phyloP scores from a whole-genome alignment of 805 yeast species.

The Priceomyces haplophilus region DNA sequence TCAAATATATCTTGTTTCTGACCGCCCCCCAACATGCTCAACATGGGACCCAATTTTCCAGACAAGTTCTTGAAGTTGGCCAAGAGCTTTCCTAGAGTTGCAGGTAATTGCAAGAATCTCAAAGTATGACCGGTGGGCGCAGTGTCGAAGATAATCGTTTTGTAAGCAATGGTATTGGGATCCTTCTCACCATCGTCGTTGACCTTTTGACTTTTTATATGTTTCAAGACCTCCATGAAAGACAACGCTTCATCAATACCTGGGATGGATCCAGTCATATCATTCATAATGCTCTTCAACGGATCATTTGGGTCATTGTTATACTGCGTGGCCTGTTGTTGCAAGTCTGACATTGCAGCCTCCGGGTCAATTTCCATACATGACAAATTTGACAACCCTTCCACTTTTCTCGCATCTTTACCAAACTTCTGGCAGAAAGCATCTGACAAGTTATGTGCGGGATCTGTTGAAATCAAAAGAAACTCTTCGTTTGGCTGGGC shows the following conservation, averaged over 20 bases:
- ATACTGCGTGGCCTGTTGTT: conserved; percentile 54
- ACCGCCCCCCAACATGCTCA: conserved; percentile 69
- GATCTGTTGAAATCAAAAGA: conserved; percentile 91
- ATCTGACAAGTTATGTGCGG: conserved; percentile 96
- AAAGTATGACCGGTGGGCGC: conserved; percentile 99
- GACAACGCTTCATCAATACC: conserved; percentile 98
- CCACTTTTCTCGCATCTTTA: conserved; percentile 91
- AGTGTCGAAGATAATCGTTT: conserved; percentile 95
- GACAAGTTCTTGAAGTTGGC: conserved; percentile 85
- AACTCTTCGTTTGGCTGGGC: conserved; percentile 77
- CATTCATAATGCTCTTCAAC: conserved; percentile 75
- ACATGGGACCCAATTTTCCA: conserved; percentile 86
- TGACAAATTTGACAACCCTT: conserved; percentile 81
- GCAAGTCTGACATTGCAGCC: conserved; percentile 86
- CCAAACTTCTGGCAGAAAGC: conserved; percentile 98
- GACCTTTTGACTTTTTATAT: conserved; percentile 70
- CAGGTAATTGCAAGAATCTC: conserved; percentile 90
- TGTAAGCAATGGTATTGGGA: conserved; percentile 44
- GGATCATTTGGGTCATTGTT: conserved; percentile 59
- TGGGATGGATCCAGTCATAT: conserved; percentile 91
- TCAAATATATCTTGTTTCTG: conserved; percentile 68
- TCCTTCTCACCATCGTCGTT: conserved; percentile 20
- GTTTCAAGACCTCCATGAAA: conserved; percentile 96
- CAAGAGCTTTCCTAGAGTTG: conserved; percentile 83
- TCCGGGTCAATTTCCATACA: conserved; percentile 99